phyloP scores from a whole-genome alignment of 2,329 filamentous ascomycete species.

The Berkeleyomyces basicola region DNA sequence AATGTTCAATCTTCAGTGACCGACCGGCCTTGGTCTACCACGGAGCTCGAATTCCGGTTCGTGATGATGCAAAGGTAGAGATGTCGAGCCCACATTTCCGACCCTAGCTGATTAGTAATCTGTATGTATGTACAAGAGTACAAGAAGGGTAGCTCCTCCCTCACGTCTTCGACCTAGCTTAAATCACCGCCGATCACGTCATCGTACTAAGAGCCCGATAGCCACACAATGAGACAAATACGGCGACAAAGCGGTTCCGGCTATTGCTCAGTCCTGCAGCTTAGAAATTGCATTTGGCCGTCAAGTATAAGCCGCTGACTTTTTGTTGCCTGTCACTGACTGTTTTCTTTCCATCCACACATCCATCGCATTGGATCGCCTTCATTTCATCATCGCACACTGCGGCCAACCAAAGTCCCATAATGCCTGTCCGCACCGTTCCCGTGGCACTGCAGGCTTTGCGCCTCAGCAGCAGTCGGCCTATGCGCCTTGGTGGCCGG shows the following conservation, averaged over 20 bases:
- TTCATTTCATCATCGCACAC: neutral
- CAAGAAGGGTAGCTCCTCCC: no score
- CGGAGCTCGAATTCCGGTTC: no score
- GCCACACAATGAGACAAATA: neutral
- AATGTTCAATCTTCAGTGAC: no score
- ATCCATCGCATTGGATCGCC: neutral
- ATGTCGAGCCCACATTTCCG: no score
- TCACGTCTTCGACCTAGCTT: no score
- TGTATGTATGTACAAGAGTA: no score
- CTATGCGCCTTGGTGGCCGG: neutral
- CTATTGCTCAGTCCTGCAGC: neutral
- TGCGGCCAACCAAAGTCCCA: neutral
- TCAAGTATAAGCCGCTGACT: neutral
- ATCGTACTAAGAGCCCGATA: no score
- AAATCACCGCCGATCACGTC: no score
- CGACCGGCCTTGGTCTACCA: no score
- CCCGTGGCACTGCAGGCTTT: constrained; percentile 1
- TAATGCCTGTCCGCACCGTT: constrained; percentile 4
- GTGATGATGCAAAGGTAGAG: no score
- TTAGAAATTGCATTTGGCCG: neutral
- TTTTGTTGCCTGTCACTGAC: neutral
- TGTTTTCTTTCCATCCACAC: neutral
- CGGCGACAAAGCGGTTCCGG: neutral
- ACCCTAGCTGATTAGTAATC: no score
- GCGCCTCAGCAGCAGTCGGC: neutral